Evolutionary conservation across 208 protist species (phyloP), one percentile per base, ranked within the genome.

Genomic region (Acanthamoeba polyphaga): DNA sequence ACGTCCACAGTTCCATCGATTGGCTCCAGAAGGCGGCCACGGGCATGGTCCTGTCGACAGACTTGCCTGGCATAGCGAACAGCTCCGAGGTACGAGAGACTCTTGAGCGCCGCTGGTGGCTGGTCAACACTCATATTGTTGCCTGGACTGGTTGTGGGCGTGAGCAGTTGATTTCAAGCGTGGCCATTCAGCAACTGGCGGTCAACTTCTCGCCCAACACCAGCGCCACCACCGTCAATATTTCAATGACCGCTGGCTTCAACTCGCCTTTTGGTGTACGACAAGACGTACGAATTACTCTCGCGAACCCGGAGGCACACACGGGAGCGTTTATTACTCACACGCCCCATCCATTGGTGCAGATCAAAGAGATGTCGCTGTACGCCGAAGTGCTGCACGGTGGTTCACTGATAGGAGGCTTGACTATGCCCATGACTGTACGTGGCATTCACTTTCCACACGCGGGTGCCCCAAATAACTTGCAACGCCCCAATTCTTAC

Each of bases 131-230:
- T 43, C 38, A 43, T 6, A 1, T 7, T 6, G 4, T 43, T 43
- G 38, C 38, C 3, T 43, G 38, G 3, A 38, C 38, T 3, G 38
- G 38, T 1, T 38, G 38, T 38, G 19, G n/a, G n/a, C 66, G 68
- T 3, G 9, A 19, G 22, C 34, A 92, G 85, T 34, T 92, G 55
- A 92, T 92, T 6, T 22, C 60, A 34, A 27, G 70, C 62, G 58
- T 92, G 22, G 58, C 1, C 5, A 13, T 92, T 7, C 27, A 74
- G 53, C 5, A 51, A 43, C 15, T 92, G 62, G 85, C 24, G 8
- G 85, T 92, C 29, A 53, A 64, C 85, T 92, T 92, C 85, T 74
- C 85, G 13, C 60, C 53, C 34, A n/a, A 72, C 34, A 19, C 29
- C 85, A 34, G 5, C 62, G 12, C 9, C 29, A 92, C 32, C 17